Conservation (phyloP, 805 yeast species). For the Myxozyma neglecta region DNA sequence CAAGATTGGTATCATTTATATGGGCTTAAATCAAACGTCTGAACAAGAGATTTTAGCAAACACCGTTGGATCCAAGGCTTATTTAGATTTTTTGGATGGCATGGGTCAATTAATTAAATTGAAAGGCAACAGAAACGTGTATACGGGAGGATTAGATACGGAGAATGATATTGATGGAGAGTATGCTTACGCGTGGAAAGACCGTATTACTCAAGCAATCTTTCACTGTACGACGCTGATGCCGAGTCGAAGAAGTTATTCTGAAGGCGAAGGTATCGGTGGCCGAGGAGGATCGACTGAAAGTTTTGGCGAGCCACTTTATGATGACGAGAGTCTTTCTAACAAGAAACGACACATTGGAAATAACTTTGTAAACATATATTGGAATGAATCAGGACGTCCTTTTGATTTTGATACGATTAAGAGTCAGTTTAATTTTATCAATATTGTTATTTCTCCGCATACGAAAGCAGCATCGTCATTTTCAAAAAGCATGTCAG, state of each 20-base stretch:
- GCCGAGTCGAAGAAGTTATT: conserved; percentile 53
- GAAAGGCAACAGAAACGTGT: conserved; percentile 53
- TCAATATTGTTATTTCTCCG: conserved; percentile 77
- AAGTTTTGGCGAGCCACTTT: not conserved
- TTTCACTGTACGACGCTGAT: conserved; percentile 82
- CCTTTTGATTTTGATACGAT: conserved; percentile 70
- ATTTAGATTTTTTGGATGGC: conserved; percentile 56
- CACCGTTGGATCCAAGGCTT: conserved; percentile 59
- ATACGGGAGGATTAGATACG: conserved; percentile 78
- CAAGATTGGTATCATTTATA: conserved; percentile 75
- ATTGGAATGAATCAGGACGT: conserved; percentile 66
- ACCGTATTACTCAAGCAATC: conserved; percentile 66
- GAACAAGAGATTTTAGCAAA: conserved; percentile 69
- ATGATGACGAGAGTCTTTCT: conserved; percentile 22
- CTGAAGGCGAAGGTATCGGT: not conserved
- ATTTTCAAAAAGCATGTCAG: conserved; percentile 18
- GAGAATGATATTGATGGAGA: conserved; percentile 72
- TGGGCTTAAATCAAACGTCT: conserved; percentile 62
- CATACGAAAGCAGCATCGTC: conserved; percentile 42
- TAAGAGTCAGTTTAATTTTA: conserved; percentile 76
- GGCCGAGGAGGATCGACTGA: conserved; percentile 1
- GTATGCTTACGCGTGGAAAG: conserved; percentile 69
- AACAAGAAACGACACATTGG: conserved; percentile 82
- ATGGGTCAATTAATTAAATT: conserved; percentile 64
- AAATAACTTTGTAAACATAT: conserved; percentile 77